A percentile compares a stretch with the other conserved stretches of the same genome.
Conservation (phyloP, 257 asterid species). For the Vinca minor region DNA sequence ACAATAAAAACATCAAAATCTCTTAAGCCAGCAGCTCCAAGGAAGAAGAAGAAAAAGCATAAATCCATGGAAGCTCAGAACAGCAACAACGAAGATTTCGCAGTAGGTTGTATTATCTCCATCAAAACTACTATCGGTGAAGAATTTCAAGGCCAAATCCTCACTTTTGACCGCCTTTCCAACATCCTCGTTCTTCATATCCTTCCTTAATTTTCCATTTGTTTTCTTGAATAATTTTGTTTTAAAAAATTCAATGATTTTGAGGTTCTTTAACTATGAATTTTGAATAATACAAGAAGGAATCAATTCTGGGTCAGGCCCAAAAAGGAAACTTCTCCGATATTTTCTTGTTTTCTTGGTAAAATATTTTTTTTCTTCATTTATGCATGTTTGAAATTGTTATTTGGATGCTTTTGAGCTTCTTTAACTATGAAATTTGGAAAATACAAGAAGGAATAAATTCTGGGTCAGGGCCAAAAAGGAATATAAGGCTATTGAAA, state of each 20-base stretch:
- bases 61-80: constrained; percentile 69
- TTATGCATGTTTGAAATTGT: background rate
- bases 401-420: background rate
- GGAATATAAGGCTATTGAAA: constrained; percentile 71
- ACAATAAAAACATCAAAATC: too few relatives aligned
- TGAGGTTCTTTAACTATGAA: constrained; percentile 38
- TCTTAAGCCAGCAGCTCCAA: too few relatives aligned
- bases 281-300: constrained; percentile 61
- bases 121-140: constrained; percentile 77
- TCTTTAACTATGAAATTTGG: constrained; percentile 39
- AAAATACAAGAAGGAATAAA: constrained; percentile 59
- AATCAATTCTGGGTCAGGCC: constrained; percentile 56
- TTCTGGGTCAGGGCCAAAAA: constrained; percentile 60
- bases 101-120: constrained; percentile 69
- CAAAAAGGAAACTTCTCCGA: constrained; percentile 43
- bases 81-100: constrained; percentile 58
- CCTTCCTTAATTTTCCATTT: constrained; percentile 30
- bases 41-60: too few relatives aligned
- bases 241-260: background rate
- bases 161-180: constrained; percentile 72
- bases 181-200: constrained; percentile 93
- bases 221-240: too few relatives aligned
- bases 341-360: background rate
- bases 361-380: background rate
- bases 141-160: constrained; percentile 76